A percentile compares a stretch with the other conserved stretches of the same genome.
phyloP scores from a whole-genome alignment of 2,329 filamentous ascomycete species.

The Alternaria longipes region DNA sequence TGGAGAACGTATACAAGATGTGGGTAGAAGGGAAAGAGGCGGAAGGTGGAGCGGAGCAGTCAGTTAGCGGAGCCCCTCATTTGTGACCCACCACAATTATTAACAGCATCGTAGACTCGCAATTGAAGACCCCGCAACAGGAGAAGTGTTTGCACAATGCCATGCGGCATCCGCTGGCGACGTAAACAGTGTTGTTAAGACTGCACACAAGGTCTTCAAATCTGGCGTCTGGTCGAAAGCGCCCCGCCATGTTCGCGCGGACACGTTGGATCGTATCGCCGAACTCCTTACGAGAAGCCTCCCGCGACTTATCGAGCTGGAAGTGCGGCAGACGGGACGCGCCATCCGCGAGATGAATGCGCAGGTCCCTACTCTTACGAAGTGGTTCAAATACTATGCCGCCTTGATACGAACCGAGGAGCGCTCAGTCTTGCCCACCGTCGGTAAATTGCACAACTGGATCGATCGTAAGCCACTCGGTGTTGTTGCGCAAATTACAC shows the following conservation, averaged over 20 bases:
- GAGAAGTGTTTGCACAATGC: constrained; percentile 62
- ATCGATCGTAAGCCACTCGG: constrained; percentile 52
- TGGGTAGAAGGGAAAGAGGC: constrained; percentile 57
- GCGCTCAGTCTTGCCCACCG: constrained; percentile 71
- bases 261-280: constrained; percentile 69
- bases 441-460: constrained; percentile 61
- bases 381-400: constrained; percentile 78
- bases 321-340: constrained; percentile 74
- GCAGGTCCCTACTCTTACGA: constrained; percentile 71
- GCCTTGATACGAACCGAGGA: constrained; percentile 73
- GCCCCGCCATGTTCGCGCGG: constrained; percentile 66
- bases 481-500: constrained; percentile 52
- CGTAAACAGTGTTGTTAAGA: constrained; percentile 54
- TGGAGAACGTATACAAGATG: constrained; percentile 35
- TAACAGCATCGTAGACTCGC: constrained; percentile 55
- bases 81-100: constrained; percentile 10
- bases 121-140: constrained; percentile 64
- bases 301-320: constrained; percentile 67
- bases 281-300: constrained; percentile 63
- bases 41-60: constrained; percentile 58
- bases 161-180: constrained; percentile 59
- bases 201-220: constrained; percentile 59
- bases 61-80: constrained; percentile 43
- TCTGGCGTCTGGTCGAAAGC: constrained; percentile 66
- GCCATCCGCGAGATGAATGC: constrained; percentile 75